Evolutionary conservation across 768 basidiomycete species (phyloP), one percentile per base, ranked within the genome.

Genomic region (Lactarius indigo): DNA sequence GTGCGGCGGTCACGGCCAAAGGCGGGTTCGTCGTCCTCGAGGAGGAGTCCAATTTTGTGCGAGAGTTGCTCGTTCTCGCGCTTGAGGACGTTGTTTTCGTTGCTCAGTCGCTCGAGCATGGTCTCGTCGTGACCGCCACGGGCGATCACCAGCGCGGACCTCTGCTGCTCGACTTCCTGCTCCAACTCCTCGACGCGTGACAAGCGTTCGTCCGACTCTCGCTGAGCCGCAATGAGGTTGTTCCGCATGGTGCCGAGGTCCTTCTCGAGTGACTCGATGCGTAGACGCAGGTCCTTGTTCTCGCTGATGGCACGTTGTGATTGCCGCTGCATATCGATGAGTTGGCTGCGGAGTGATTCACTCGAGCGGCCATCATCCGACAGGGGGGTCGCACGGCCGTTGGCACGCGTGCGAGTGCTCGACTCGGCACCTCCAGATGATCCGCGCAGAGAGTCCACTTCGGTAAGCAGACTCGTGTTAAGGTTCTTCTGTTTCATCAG

Each of bases 41-140:
- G 84, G 18, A 96, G 82, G 57, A 96, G 83, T 64, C 87, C 90
- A 71, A 96, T 94, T 82, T 94, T 94, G 75, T 92, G 92, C n/a
- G 89, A 88, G 54, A 95, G 84, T 71, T 94, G 88, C 73, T 92
- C 90, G 75, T 95, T 95, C 77, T 95, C 92, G 64, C 86, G 85
- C 75, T 89, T 87, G 65, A 95, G 85, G 37, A 79, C 82, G 20
- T 85, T 82, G 76, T 94, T 95, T 75, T 96, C 92, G 75, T 81
- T 85, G 75, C 87, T 88, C 68, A 97, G 85, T 75, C 88, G 89
- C 77, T 96, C 93, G 42, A 92, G 75, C 52, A 88, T 74, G 9
- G 89, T 87, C 78, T 93, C 91, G 63, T 91, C 87, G 64, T 88
- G 84, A 26, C 89, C 90, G 63, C 87, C 86, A 17, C 92, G 88